phyloP scores from a whole-genome alignment of 176 grass and related monocot genomes.

The Eremochloa ophiuroides region DNA sequence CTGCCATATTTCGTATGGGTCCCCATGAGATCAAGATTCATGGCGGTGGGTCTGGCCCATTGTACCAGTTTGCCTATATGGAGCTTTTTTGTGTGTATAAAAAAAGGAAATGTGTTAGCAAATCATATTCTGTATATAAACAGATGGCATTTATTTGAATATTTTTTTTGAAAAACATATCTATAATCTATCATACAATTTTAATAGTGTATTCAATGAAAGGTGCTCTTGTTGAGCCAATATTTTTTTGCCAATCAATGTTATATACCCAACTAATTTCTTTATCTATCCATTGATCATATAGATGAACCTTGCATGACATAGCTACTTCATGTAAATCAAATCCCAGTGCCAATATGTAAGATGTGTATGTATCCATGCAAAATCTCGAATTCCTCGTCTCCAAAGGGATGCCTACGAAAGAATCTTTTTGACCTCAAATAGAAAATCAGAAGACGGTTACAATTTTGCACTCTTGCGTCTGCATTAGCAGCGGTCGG shows the following conservation, averaged over 20 bases:
- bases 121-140: neutral
- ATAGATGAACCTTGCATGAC: neutral
- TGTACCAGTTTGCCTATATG: neutral
- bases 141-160: neutral
- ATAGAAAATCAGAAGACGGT: conserved; percentile 18
- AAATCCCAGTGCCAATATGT: neutral
- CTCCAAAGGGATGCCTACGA: no score
- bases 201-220: neutral
- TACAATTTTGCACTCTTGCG: conserved; percentile 23
- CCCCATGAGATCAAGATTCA: neutral
- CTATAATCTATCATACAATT: neutral
- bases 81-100: neutral
- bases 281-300: neutral
- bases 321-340: neutral
- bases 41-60: neutral
- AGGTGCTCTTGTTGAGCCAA: no score
- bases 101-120: neutral
- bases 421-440: neutral
- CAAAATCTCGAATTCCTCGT: no score
- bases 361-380: no score
- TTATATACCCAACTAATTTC: neutral
- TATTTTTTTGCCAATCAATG: neutral
- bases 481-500: neutral
- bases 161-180: neutral
- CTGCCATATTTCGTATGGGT: neutral